Evolutionary conservation across 164 flowering plant genomes (phyloP).

Genomic region (Nelumbo lutea): DNA sequence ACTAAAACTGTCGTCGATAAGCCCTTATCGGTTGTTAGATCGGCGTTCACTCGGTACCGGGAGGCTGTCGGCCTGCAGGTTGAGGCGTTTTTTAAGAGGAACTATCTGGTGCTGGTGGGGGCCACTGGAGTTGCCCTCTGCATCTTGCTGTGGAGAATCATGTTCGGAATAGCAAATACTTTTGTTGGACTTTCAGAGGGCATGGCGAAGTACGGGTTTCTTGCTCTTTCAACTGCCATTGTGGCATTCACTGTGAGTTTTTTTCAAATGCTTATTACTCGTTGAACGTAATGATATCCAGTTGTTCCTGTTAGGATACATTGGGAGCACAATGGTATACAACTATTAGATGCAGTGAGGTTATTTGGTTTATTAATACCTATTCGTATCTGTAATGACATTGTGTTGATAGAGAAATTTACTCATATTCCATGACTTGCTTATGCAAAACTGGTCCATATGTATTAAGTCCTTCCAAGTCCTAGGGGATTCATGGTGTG

Average conservation of each 20-base stretch:
- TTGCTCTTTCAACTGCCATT: slow-evolving; percentile 79
- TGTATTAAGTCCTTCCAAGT: too few species aligned
- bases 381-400: too few species aligned
- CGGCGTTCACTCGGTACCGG: slow-evolving; percentile 46
- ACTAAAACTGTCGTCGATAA: slow-evolving; percentile 36
- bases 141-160: slow-evolving; percentile 66
- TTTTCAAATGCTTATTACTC: background rate
- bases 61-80: slow-evolving; percentile 72
- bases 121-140: slow-evolving; percentile 58
- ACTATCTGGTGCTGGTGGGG: slow-evolving; percentile 56
- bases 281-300: background rate
- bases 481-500: too few species aligned
- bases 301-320: background rate
- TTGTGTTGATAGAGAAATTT: too few species aligned
- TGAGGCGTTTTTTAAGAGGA: slow-evolving; percentile 82
- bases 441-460: too few species aligned
- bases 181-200: slow-evolving; percentile 90
- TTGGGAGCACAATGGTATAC: too few species aligned
- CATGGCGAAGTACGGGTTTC: slow-evolving; percentile 96
- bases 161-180: slow-evolving; percentile 83
- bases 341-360: too few species aligned
- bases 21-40: slow-evolving; percentile 35
- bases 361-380: too few species aligned
- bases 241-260: slow-evolving; percentile 81
- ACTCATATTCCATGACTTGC: too few species aligned